These are phyloP conservation scores for Penicillium sclerotigenum DNA, from an alignment of 2,329 filamentous ascomycete genomes.

Conservation along the genomic window DNA sequence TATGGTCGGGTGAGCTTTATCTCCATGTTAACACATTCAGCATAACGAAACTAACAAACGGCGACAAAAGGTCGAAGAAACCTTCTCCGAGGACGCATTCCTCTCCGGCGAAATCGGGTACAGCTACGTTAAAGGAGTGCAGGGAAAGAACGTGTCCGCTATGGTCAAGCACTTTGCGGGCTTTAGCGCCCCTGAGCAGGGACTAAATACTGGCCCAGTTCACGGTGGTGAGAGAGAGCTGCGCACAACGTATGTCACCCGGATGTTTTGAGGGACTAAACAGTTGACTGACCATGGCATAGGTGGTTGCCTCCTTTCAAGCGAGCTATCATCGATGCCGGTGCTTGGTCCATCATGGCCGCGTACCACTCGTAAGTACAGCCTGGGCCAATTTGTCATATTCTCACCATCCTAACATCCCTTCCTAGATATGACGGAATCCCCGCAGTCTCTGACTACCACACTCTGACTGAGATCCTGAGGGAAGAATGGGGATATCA, in stretches of 20 bases:
- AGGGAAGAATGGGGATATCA: conserved; percentile 71
- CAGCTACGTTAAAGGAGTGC: conserved; percentile 58
- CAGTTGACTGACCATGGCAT: not conserved
- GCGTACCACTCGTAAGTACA: conserved; percentile 61
- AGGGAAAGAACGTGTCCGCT: conserved; percentile 63
- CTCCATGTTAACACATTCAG: not conserved
- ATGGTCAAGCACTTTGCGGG: conserved; percentile 75
- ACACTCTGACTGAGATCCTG: conserved; percentile 65
- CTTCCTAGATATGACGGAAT: conserved; percentile 62
- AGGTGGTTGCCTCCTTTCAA: conserved; percentile 60
- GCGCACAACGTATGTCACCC: conserved; percentile 53
- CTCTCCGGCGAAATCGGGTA: conserved; percentile 67
- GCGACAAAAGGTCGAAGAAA: conserved; percentile 59
- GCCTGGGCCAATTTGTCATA: not conserved
- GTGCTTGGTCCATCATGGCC: conserved; percentile 68
- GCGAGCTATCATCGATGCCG: conserved; percentile 66
- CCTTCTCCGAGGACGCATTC: conserved; percentile 66
- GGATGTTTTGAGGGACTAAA: fast-evolving
- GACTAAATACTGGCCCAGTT: conserved; percentile 64
- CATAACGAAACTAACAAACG: not conserved
- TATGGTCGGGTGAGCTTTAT: conserved; percentile 56
- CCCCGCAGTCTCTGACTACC: conserved; percentile 63
- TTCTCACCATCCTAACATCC: not conserved
- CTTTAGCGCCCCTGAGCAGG: conserved; percentile 67
- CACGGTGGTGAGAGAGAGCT: conserved; percentile 56